phyloP scores from a whole-genome alignment of 805 yeast species.

The Torulaspora delbrueckii region DNA sequence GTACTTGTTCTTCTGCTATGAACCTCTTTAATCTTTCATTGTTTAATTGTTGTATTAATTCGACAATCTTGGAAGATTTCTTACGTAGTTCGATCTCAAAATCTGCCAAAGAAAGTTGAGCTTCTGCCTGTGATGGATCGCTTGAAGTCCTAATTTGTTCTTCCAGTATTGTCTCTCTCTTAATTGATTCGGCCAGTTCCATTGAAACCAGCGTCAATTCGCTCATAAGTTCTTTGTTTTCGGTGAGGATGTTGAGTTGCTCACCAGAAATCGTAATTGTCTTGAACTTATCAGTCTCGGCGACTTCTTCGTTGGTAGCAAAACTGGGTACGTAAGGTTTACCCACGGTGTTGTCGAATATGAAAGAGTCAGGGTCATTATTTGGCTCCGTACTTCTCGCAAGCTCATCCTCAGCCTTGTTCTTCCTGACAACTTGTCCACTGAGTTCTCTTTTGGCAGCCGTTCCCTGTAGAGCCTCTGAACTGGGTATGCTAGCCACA shows the following conservation, averaged over 20 bases:
- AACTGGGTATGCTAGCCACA: constrained; percentile 10
- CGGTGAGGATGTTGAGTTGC: constrained; percentile 56
- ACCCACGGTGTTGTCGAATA: constrained; percentile 20
- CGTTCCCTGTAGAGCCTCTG: constrained; percentile 12
- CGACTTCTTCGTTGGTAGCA: constrained; percentile 9
- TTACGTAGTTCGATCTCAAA: constrained; percentile 36
- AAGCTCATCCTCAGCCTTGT: constrained; percentile 1
- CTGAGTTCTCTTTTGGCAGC: not conserved
- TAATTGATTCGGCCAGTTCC: constrained; percentile 68
- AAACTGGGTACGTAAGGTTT: constrained; percentile 17
- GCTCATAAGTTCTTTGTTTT: constrained; percentile 52
- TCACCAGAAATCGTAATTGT: constrained; percentile 48
- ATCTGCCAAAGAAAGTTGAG: constrained; percentile 17
- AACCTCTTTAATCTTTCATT: constrained; percentile 62
- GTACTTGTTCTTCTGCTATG: constrained; percentile 65
- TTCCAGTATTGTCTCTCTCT: constrained; percentile 62
- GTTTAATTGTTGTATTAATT: constrained; percentile 52
- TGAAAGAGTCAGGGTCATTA: constrained; percentile 21
- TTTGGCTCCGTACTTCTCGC: not conserved
- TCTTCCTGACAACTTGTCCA: not conserved
- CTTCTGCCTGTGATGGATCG: constrained; percentile 2
- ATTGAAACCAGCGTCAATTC: constrained; percentile 66
- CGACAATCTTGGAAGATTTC: constrained; percentile 43
- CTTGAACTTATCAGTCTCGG: constrained; percentile 10
- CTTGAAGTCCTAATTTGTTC: constrained; percentile 30